phyloP scores from a whole-genome alignment of 2,329 filamentous ascomycete genomes.

The Xylaria sp. region DNA sequence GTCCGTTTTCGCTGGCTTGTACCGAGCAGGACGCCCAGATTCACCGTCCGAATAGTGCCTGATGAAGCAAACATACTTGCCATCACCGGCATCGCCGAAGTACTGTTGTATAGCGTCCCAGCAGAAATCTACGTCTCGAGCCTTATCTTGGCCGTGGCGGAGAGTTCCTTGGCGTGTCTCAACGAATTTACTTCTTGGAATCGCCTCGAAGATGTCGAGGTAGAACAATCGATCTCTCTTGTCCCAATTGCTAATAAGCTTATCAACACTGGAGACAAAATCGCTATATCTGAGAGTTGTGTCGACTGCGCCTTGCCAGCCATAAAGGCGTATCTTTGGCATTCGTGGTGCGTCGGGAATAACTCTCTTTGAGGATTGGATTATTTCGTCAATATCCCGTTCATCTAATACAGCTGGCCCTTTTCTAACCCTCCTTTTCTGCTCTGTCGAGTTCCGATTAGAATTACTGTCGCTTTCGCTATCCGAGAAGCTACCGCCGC shows the following conservation, averaged over 20 bases:
- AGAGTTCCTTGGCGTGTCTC: slow-evolving; percentile 30
- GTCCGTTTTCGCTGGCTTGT: slow-evolving; percentile 31
- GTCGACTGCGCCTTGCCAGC: slow-evolving; percentile 36
- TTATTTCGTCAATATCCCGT: neutral
- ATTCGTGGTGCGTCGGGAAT: neutral
- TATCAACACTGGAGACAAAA: slow-evolving; percentile 37
- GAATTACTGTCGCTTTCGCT: neutral
- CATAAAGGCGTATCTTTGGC: slow-evolving; percentile 20
- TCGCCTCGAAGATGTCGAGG: slow-evolving; percentile 38
- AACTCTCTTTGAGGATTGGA: neutral
- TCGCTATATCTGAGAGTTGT: neutral
- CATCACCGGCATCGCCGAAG: slow-evolving; percentile 10
- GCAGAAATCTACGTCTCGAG: slow-evolving; percentile 23
- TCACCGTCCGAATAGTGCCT: slow-evolving; percentile 32
- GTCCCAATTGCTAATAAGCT: slow-evolving; percentile 33
- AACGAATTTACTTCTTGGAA: neutral
- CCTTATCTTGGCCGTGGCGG: neutral
- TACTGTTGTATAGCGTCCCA: slow-evolving; percentile 26
- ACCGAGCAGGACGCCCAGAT: slow-evolving; percentile 27
- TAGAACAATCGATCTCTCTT: slow-evolving; percentile 35
- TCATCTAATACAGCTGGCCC: neutral
- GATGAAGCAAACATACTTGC: slow-evolving; percentile 37
- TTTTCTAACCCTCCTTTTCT: neutral
- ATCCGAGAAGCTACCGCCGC: slow-evolving; percentile 25
- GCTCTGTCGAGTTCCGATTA: neutral